Conservation (phyloP, 805 yeast genomes). For the Candida sonorensis region DNA sequence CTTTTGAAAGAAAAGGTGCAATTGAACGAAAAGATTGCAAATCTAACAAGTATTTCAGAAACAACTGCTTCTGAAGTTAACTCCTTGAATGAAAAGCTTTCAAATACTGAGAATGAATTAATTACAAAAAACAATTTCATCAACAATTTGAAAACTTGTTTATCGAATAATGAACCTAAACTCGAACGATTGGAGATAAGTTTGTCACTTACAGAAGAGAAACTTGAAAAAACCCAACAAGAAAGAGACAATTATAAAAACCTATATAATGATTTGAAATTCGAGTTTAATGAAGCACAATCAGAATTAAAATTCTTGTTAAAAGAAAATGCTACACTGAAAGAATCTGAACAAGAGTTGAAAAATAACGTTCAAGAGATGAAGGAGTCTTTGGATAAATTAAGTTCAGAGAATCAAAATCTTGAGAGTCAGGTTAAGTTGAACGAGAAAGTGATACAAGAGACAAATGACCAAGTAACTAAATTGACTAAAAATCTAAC, state of each 20-base stretch:
- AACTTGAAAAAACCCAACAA: constrained; percentile 6
- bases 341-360: constrained; percentile 3
- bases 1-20: constrained; percentile 5
- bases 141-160: too few species aligned
- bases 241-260: constrained; percentile 8
- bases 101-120: constrained; percentile 7
- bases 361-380: not conserved
- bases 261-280: constrained; percentile 7
- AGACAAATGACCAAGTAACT: constrained; percentile 4
- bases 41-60: constrained; percentile 1
- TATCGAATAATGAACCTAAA: constrained; percentile 5
- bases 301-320: constrained; percentile 5
- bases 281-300: constrained; percentile 4
- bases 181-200: constrained; percentile 9
- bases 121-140: constrained; percentile 3
- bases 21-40: constrained; percentile 4
- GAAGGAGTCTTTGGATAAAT: constrained; percentile 5
- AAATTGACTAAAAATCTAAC: constrained; percentile 1
- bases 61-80: constrained; percentile 6
- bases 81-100: constrained; percentile 12
- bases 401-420: constrained; percentile 6
- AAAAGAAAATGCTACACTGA: constrained; percentile 5
- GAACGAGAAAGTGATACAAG: constrained; percentile 1
- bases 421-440: constrained; percentile 6
- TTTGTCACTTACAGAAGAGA: constrained; percentile 7